Conservation (phyloP, 768 basidiomycete genomes). For the Termitomyces heimii region DNA sequence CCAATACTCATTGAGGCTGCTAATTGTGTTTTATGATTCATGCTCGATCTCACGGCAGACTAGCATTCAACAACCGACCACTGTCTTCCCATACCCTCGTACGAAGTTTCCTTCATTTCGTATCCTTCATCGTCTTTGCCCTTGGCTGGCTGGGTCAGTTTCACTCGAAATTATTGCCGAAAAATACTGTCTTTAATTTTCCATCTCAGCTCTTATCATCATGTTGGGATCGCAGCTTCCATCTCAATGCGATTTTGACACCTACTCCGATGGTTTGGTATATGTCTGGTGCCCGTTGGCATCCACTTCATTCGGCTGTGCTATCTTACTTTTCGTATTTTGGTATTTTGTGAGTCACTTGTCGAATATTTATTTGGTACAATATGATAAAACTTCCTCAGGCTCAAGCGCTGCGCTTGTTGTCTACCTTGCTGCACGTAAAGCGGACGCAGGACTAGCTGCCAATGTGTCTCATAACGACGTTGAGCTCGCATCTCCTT, state of each 20-base stretch:
- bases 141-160: conserved; percentile 10
- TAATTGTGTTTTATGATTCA: not conserved
- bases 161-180: not conserved
- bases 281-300: conserved; percentile 5
- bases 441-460: not conserved
- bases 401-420: not conserved
- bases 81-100: conserved; percentile 13
- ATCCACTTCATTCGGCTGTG: not conserved
- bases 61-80: conserved; percentile 13
- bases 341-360: conserved; percentile 6
- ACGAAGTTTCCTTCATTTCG: conserved; percentile 11
- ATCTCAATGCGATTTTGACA: conserved; percentile 3
- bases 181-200: not conserved
- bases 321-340: not conserved
- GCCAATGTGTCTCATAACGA: conserved; percentile 1
- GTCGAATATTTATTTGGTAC: not conserved
- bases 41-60: not conserved
- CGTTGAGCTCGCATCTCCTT: not conserved
- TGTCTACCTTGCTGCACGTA: not conserved
- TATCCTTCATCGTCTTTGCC: conserved; percentile 6
- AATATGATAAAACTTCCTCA: not conserved
- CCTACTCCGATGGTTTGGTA: conserved; percentile 4
- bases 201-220: conserved; percentile 1
- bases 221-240: conserved; percentile 7
- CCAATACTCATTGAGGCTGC: not conserved